Evolutionary conservation across 305 asterid species (phyloP).

Genomic region (Caryopteris hybrid): DNA sequence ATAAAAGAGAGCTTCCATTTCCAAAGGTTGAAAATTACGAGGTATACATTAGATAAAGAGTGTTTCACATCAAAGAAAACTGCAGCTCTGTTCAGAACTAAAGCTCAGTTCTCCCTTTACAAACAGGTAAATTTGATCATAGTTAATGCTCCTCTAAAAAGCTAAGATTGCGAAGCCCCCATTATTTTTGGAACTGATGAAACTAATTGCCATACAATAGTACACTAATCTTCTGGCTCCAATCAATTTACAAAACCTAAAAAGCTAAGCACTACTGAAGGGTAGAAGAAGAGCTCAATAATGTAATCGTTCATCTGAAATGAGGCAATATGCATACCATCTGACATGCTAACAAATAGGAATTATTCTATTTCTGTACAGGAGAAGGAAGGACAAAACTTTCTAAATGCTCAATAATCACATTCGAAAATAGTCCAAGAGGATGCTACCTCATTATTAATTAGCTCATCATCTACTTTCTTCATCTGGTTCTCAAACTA

Average conservation of each 20-base stretch:
- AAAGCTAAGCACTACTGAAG: background rate
- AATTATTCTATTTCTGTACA: background rate
- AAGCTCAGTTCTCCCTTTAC: background rate
- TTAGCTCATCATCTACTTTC: background rate
- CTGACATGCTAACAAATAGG: background rate
- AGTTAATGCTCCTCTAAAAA: background rate
- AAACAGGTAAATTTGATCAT: background rate
- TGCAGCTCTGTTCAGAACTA: background rate
- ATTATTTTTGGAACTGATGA: background rate
- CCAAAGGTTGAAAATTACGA: background rate
- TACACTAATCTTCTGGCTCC: background rate
- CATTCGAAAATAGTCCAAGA: background rate
- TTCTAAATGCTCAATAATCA: background rate
- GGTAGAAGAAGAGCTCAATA: background rate
- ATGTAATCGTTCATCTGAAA: background rate
- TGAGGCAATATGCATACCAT: background rate
- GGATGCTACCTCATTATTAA: background rate
- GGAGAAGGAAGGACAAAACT: background rate
- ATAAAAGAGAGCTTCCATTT: background rate
- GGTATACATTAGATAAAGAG: background rate
- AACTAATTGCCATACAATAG: conserved; percentile 8
- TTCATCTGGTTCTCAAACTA: background rate
- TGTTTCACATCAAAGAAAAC: background rate
- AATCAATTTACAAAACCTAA: background rate
- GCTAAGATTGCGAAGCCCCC: background rate